Conservation (phyloP, 306 rosid genomes). For the Trichosanthes truncata region DNA sequence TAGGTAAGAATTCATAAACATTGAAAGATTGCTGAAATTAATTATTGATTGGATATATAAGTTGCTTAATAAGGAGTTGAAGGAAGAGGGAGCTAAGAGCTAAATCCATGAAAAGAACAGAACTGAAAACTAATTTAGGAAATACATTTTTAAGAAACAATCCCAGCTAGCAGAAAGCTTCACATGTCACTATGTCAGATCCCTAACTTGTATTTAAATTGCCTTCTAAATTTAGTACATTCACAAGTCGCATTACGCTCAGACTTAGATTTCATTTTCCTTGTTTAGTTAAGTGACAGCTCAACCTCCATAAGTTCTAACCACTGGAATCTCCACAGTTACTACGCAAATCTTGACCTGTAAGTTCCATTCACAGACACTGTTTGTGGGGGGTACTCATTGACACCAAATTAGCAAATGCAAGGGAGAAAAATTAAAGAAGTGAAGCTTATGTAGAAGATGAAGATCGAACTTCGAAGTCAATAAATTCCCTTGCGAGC, state of each 20-base stretch:
- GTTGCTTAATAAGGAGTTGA: not conserved
- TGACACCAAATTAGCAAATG: not conserved
- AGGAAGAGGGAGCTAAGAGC: not conserved
- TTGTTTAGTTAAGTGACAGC: not conserved
- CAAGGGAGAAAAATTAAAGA: not conserved
- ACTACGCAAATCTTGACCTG: not conserved
- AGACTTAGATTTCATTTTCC: not conserved
- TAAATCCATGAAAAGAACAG: not conserved
- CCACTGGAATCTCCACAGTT: not conserved
- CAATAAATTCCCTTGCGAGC: not conserved
- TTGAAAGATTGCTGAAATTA: not conserved
- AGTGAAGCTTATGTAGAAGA: not conserved
- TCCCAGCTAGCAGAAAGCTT: not conserved
- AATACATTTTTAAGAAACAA: not conserved
- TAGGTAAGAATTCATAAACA: not conserved
- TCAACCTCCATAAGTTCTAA: not conserved
- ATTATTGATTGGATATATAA: not conserved
- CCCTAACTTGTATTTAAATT: not conserved
- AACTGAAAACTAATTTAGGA: not conserved
- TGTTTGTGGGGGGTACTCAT: not conserved
- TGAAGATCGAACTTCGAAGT: not conserved
- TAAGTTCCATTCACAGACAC: not conserved
- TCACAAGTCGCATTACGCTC: not conserved
- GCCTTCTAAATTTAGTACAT: not conserved
- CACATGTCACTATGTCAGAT: not conserved